Base-by-base conservation (phyloP, 2,329 filamentous ascomycete genomes). In the Magnaporthales sp. region DNA sequence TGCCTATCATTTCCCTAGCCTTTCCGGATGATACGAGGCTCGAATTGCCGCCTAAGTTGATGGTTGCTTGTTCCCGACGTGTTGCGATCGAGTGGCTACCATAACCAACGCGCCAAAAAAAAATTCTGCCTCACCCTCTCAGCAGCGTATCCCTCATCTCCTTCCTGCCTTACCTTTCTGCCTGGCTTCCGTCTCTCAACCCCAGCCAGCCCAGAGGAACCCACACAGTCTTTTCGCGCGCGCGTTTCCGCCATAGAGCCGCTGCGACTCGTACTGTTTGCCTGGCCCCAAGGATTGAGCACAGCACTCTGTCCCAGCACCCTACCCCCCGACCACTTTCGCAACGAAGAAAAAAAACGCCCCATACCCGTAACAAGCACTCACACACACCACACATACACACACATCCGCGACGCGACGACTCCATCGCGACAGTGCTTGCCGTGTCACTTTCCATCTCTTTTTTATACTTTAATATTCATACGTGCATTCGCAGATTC, bases 381-480 rank as follows among this genome's bases (percentile, higher is more conserved):
- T 32, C 51, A 54, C 46, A 60, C 64, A 60, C 71, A 71, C 70
- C 71, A 72, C 70, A 71, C 74, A 74, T 70, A 73, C 72, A 72
- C 73, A 73, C 75, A 75, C 72, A 75, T 72, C 73, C 76, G 73
- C 75, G 75, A 80, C 79, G 78, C 78, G 79, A 80, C 79, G 77
- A 75, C 77, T 77, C 76, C 75, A 79, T 80, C 78, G 77, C 77
- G 77, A 79, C 77, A 75, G 75, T 73, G 73, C 73, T 72, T 74
- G 75, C 79, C 80, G 79, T 82, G 79, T 78, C 75, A 80, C 80
- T 70, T 73, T 70, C 70, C 75, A 79, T 79, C 75, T 60, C 56
- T 29, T 60, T 60, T 27, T 27, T 27, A 27, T 60, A 27, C 24
- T 60, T 60, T 15, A 81, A 74, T 75, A 80, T 81, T 79, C 75